A percentile compares a stretch with the other conserved stretches of the same genome.
These are phyloP conservation scores for Fusarium heterosporum DNA, from an alignment of 2,329 filamentous ascomycete species.

Conservation along the genomic window DNA sequence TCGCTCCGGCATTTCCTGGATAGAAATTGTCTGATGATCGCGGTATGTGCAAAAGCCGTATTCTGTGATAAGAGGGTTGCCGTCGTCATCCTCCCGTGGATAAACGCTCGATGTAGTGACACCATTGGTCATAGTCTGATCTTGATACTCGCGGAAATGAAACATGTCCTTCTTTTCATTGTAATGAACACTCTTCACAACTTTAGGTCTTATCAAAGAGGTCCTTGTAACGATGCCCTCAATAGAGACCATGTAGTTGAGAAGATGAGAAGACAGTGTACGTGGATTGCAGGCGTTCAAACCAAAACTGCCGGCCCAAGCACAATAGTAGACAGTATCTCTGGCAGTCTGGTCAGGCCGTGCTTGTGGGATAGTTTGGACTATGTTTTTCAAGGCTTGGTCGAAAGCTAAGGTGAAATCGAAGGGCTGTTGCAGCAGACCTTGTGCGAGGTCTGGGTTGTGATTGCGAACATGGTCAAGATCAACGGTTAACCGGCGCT, in stretches of 20 bases:
- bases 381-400: constrained; percentile 86
- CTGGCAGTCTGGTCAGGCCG: constrained; percentile 80
- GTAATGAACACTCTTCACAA: constrained; percentile 98
- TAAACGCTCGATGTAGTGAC: constrained; percentile 92
- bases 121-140: constrained; percentile 97
- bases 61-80: constrained; percentile 92
- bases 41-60: constrained; percentile 96
- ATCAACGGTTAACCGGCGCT: constrained; percentile 75
- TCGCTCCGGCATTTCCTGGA: constrained; percentile 98
- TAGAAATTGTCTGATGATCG: constrained; percentile 97
- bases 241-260: constrained; percentile 97
- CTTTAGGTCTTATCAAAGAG: constrained; percentile 93
- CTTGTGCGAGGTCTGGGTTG: constrained; percentile 81
- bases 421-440: constrained; percentile 86
- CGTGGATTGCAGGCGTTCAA: constrained; percentile 94
- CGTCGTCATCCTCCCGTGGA: constrained; percentile 91
- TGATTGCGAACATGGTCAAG: constrained; percentile 93
- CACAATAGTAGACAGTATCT: constrained; percentile 93
- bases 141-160: constrained; percentile 88
- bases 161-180: constrained; percentile 89
- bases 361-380: constrained; percentile 81
- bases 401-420: constrained; percentile 92
- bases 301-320: constrained; percentile 96
- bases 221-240: constrained; percentile 98
- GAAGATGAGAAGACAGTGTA: constrained; percentile 86